phyloP scores from a whole-genome alignment of 495 filamentous ascomycete species.

The Aspergillus funiculosus region DNA sequence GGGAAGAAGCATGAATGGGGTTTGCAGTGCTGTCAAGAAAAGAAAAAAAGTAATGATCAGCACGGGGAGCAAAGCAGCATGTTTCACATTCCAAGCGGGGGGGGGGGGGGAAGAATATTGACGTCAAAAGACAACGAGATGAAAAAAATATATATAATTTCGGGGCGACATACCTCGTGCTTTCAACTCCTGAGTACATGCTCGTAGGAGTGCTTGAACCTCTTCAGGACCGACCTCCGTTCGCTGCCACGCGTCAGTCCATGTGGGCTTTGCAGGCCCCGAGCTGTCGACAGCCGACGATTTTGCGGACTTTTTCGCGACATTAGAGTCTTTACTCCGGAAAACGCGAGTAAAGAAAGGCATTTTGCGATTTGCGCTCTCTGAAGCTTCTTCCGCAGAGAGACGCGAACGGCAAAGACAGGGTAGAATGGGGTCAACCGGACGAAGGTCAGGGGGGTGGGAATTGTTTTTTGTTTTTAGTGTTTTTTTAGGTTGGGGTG shows the following conservation, averaged over 20 bases:
- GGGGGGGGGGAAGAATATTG: no score
- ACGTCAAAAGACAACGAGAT: constrained; percentile 16
- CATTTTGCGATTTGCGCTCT: constrained; percentile 31
- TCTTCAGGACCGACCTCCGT: constrained; percentile 85
- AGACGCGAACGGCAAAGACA: constrained; percentile 14
- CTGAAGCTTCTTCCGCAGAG: constrained; percentile 13
- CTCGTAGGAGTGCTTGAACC: constrained; percentile 76
- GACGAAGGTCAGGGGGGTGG: neutral
- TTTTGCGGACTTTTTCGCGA: constrained; percentile 54
- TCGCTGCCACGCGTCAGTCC: constrained; percentile 86
- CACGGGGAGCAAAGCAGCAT: constrained; percentile 24
- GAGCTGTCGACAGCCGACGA: constrained; percentile 41
- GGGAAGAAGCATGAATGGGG: constrained; percentile 90
- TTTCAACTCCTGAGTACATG: constrained; percentile 88
- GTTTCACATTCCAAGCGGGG: neutral
- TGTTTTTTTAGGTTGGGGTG: neutral
- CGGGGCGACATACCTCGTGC: constrained; percentile 66
- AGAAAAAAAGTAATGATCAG: constrained; percentile 31
- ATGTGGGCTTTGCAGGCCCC: constrained; percentile 62
- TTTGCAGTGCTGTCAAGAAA: constrained; percentile 62
- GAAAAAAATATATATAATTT: no score
- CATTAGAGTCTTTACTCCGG: constrained; percentile 59
- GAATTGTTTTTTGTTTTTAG: neutral
- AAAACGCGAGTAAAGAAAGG: constrained; percentile 68
- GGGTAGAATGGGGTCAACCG: constrained; percentile 13